Evolutionary conservation across 2,329 filamentous ascomycete species (phyloP), one percentile per base, ranked within the genome.

Genomic region (Nigrospora sphaerica): DNA sequence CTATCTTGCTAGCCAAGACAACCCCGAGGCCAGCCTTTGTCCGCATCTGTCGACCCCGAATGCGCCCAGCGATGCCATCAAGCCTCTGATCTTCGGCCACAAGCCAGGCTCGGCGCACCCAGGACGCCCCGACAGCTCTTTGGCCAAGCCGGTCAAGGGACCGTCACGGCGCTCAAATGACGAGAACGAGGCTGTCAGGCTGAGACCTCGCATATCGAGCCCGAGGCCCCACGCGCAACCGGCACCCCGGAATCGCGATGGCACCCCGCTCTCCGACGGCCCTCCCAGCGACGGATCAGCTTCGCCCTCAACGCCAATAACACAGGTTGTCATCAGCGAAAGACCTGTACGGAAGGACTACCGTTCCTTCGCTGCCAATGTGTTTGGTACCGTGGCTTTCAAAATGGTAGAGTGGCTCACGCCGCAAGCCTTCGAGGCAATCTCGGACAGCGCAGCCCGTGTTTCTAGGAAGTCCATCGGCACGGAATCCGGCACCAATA

Each of bases 1-100:
- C 46, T 88, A 87, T 57, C 74, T 95, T 43, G 88, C 89, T 11
- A 87, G 85, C 57, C 83, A 89, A 59, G 86, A 91, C 56, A 81
- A 93, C 53, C 81, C 89, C 0, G 82, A 88, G 51, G 73, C 69
- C 48, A 80, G 78, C 3, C 69, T 95, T 1, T 95, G 89, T 42
- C 74, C 74, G 1, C 62, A 68, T 18, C 62, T 80, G 14, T 64
- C 65, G 39, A 61, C 65, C 6, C 63, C 70, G 1, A 68, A 67
- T 42, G 63, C 66, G 14, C 63, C 71, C 0, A 69, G 74, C 5
- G 69, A 73, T 23, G 68, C 73, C 10, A 53, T 74, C 31, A 69
- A 67, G 47, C 72, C 71, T 14, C 64, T 81, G 13, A 59, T 72
- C 33, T 75, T 81, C 54, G 57, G 61, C 16, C 60, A 65, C 7